These are phyloP conservation scores for Aureobasidium sp. DNA, from an alignment of 2,329 filamentous ascomycete genomes.

Conservation along the genomic window DNA sequence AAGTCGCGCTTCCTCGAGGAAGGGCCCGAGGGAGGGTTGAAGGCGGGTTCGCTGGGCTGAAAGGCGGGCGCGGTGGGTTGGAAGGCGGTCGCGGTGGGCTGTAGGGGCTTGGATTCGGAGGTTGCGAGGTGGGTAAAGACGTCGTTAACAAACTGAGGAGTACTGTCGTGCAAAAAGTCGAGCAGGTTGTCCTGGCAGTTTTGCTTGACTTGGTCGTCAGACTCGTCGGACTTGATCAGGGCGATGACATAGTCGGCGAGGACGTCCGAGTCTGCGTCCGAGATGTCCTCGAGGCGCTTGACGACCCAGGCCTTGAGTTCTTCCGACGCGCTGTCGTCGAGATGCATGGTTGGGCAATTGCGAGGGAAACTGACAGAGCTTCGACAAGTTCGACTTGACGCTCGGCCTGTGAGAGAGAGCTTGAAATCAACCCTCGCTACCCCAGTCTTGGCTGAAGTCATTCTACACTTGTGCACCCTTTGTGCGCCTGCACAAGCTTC, in stretches of 20 bases:
- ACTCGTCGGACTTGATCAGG: conserved; percentile 63
- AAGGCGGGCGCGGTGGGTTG: conserved; percentile 7
- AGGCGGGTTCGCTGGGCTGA: conserved; percentile 16
- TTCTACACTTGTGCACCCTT: background rate
- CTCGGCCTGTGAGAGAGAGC: background rate
- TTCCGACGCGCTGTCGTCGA: conserved; percentile 47
- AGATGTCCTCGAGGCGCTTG: conserved; percentile 68
- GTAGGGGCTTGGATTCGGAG: conserved; percentile 19
- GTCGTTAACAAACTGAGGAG: conserved; percentile 59
- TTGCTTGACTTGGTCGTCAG: conserved; percentile 55
- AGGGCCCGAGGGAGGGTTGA: conserved; percentile 23
- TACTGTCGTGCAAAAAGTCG: conserved; percentile 63
- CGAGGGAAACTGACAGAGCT: background rate
- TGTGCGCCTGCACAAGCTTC: background rate
- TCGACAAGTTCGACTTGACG: background rate
- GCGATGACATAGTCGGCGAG: conserved; percentile 80
- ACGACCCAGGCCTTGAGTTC: conserved; percentile 71
- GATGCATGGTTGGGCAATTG: conserved; percentile 38
- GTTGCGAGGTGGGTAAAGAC: conserved; percentile 62
- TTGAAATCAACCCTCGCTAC: conserved; percentile 1
- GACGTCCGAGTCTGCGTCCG: conserved; percentile 73
- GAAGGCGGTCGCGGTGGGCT: conserved; percentile 12
- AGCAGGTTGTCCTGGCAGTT: conserved; percentile 66
- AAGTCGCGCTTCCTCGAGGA: conserved; percentile 50
- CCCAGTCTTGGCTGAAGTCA: conserved; percentile 9